These are phyloP conservation scores for Paxillus ammoniavirescens DNA, from an alignment of 768 basidiomycete species.

Conservation along the genomic window DNA sequence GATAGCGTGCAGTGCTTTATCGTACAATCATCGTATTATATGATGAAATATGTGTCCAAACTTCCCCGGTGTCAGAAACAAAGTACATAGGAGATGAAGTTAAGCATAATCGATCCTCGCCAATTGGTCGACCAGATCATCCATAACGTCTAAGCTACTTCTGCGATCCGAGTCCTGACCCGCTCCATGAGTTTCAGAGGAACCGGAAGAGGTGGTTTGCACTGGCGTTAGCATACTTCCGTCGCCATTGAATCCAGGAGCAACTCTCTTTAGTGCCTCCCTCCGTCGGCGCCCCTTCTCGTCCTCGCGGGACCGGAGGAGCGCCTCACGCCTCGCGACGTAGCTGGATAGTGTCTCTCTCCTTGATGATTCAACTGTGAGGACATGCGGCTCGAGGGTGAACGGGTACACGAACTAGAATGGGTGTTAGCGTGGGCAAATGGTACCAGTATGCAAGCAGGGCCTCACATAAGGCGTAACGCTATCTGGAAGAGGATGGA, in stretches of 20 bases:
- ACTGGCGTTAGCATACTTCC: conserved; percentile 46
- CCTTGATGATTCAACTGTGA: conserved; percentile 73
- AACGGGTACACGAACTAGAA: conserved; percentile 95
- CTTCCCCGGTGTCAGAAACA: background rate
- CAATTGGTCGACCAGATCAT: conserved; percentile 77
- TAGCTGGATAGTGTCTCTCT: conserved; percentile 64
- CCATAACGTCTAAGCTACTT: conserved; percentile 60
- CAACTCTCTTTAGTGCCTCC: conserved; percentile 72
- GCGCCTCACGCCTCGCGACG: conserved; percentile 64
- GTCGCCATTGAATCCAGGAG: conserved; percentile 80
- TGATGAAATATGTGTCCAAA: background rate
- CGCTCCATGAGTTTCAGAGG: conserved; percentile 12
- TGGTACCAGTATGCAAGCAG: background rate
- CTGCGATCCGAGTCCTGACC: background rate
- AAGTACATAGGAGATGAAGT: background rate
- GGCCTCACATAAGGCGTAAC: conserved; percentile 79
- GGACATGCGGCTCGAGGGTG: conserved; percentile 84
- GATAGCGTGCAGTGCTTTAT: conserved; percentile 1
- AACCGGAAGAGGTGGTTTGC: conserved; percentile 7
- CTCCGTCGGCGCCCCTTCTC: conserved; percentile 64
- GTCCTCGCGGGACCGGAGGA: conserved; percentile 69
- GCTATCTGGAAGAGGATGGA: conserved; percentile 91
- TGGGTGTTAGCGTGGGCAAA: conserved; percentile 2
- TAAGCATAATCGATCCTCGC: conserved; percentile 50
- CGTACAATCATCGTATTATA: background rate